These are phyloP conservation scores for Papilionanthe hybrid DNA, from an alignment of 116 monocot genomes.

Conservation along the genomic window DNA sequence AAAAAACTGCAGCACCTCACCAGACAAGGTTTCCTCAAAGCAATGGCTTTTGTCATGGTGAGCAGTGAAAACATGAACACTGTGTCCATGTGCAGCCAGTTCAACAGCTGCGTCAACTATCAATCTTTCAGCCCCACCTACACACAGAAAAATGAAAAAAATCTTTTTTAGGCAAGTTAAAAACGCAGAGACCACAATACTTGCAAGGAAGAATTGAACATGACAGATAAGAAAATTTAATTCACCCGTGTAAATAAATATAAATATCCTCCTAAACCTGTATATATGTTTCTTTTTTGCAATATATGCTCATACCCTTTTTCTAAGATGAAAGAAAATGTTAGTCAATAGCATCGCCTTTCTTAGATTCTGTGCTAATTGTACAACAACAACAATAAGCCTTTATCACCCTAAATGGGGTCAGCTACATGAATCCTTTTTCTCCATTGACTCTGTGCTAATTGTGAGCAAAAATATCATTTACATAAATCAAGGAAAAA, in stretches of 20 bases:
- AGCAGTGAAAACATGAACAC: constrained; percentile 84
- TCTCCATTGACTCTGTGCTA: not conserved
- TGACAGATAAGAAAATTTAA: not conserved
- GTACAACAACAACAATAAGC: too few relatives aligned
- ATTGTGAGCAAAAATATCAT: not conserved
- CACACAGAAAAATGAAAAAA: constrained; percentile 7
- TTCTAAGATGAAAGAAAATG: not conserved
- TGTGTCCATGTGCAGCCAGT: constrained; percentile 68
- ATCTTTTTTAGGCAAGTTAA: not conserved
- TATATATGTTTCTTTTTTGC: not conserved
- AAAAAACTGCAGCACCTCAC: constrained; percentile 26
- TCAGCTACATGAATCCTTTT: too few relatives aligned
- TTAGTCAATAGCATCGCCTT: not conserved
- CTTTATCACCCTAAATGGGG: too few relatives aligned
- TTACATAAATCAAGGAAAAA: not conserved
- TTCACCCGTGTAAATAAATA: not conserved
- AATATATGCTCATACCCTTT: not conserved
- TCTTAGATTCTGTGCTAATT: not conserved
- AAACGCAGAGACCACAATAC: not conserved
- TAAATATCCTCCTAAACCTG: not conserved
- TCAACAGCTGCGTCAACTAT: constrained; percentile 95
- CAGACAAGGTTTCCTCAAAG: constrained; percentile 86
- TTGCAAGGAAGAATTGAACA: not conserved
- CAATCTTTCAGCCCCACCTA: constrained; percentile 93
- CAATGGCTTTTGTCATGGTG: constrained; percentile 86